Percentiles rank a stretch among this genome's conserved stretches.
These are phyloP conservation scores for Diaporthe vaccinii DNA, from an alignment of 2,329 filamentous ascomycete species.

Conservation along the genomic window DNA sequence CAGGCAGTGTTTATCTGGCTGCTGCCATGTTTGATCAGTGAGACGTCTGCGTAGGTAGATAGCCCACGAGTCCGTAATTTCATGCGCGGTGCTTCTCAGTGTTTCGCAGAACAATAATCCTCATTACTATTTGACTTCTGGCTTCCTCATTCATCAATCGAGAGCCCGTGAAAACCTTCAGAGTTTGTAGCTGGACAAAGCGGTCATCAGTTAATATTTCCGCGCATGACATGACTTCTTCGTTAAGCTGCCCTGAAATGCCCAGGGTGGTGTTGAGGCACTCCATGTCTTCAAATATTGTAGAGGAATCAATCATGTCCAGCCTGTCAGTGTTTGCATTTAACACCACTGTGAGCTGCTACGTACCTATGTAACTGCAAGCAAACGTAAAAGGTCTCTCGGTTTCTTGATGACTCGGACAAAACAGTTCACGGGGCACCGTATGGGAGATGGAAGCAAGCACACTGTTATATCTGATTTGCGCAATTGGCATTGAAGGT, in stretches of 20 bases:
- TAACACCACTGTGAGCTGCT: background rate
- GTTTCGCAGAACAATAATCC: background rate
- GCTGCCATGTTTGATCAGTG: background rate
- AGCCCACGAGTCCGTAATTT: background rate
- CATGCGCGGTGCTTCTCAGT: background rate
- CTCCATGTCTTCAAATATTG: background rate
- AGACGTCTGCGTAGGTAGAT: background rate
- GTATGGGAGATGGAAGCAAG: background rate
- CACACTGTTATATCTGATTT: background rate
- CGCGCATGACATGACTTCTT: background rate
- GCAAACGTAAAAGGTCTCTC: background rate
- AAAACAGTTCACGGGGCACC: background rate
- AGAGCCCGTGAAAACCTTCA: background rate
- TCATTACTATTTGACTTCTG: background rate
- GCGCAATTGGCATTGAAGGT: background rate
- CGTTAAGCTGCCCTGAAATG: background rate
- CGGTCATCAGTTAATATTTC: background rate
- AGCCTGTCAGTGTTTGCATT: background rate
- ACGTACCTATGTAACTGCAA: background rate
- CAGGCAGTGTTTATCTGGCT: background rate
- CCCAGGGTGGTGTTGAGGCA: background rate
- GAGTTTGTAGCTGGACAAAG: background rate
- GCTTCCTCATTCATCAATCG: background rate
- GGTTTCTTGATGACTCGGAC: background rate
- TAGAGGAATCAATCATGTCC: background rate